phyloP scores from a whole-genome alignment of 345 rosid species.

The Schrenkiella parvula region DNA sequence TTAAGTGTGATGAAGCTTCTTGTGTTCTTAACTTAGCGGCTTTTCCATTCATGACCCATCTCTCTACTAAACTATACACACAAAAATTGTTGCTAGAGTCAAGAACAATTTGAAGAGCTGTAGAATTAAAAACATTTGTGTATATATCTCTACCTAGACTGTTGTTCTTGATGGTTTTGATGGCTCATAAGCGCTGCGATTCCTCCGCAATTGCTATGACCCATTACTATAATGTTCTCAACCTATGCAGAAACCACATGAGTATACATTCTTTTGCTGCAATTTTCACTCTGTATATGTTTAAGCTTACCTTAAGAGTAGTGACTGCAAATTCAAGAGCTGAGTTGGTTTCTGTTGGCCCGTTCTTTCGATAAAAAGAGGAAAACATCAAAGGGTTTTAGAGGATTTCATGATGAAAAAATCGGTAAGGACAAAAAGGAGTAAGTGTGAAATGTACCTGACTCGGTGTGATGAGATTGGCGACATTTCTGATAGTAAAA shows the following conservation, averaged over 20 bases:
- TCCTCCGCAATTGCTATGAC: conserved; percentile 91
- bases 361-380: conserved; percentile 41
- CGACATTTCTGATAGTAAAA: conserved; percentile 82
- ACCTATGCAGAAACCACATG: conserved; percentile 46
- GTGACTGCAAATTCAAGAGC: conserved; percentile 89
- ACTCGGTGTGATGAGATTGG: conserved; percentile 75
- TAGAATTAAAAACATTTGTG: not conserved
- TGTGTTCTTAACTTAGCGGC: conserved; percentile 65
- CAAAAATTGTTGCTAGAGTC: not conserved
- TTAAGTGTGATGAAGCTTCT: conserved; percentile 52
- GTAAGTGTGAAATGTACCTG: conserved; percentile 43
- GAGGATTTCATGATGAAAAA: not conserved
- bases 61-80: conserved; percentile 57
- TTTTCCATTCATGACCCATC: conserved; percentile 77
- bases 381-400: not conserved
- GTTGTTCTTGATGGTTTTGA: conserved; percentile 47
- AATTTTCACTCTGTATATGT: not conserved
- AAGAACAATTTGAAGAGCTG: not conserved
- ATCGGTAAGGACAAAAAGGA: not conserved
- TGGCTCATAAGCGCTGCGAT: conserved; percentile 81
- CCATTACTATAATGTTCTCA: conserved; percentile 72
- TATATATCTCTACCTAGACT: conserved; percentile 49
- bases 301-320: conserved; percentile 56
- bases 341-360: conserved; percentile 94
- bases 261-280: not conserved